Base-by-base conservation (phyloP, 345 rosid species). In the Acer campestre region DNA sequence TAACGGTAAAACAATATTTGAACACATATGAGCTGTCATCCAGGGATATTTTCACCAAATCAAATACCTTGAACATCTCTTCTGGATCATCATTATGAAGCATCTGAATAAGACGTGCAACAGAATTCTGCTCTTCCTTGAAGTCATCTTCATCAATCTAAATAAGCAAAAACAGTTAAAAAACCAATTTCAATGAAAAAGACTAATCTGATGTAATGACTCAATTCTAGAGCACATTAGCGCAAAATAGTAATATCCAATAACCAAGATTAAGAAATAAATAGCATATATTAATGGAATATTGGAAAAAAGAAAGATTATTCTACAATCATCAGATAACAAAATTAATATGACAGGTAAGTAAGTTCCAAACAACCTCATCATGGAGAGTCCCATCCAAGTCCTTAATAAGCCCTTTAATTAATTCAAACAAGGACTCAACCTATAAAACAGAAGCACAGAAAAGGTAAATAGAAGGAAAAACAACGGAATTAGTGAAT, bases 61-160 rank as follows among this genome's bases (percentile, higher is more conserved):
- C 51, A 79, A 70, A 73, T 85, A 96, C 99, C 99, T 96, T 93
- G 74, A 88, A 94, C 99, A 96, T 92, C 88, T 96, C 98, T 81
- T 94, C 99, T 25, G 86, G 86, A 74, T 94, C 97, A 76, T 96
- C 98, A 86, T 85, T 91, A 79, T 88, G 83, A 74, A 94, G 80
- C 98, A 94, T 89, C 87, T 94, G 97, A 85, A 91, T 93, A 68
- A 96, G 95, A 70, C 98, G 95, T 22, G 98, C 94, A 77, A 96
- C 98, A 75, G 99, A 91, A 87, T 90, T 94, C 84, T 96, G 99
- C 87, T 94, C 98, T 87, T 91, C 98, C 84, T 88, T 91, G 78
- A 94, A 96, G 84, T 96, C 98, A 76, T 96, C 97, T 88, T 92
- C 94, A 84, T 94, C 98, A 78, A 91, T 82, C 99, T 96, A 80